Conservation (phyloP, 129 eudicot genomes). For the Solidago caesia region DNA sequence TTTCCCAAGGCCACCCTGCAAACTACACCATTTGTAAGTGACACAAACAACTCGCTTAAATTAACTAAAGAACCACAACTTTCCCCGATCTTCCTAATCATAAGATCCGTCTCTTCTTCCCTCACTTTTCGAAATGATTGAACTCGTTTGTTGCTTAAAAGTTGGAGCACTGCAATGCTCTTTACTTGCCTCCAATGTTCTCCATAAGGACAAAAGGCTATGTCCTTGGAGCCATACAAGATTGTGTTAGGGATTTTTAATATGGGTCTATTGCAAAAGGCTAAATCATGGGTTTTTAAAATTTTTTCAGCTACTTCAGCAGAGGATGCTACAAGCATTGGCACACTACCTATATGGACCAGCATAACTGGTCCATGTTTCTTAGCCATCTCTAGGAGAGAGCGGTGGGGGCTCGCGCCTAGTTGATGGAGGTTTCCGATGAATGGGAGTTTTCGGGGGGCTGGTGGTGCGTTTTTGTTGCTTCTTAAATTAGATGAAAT, state of each 20-base stretch:
- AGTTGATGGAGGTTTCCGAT: conserved; percentile 49
- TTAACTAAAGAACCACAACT: conserved; percentile 11
- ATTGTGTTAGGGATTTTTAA: conserved; percentile 5
- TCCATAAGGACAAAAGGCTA: conserved; percentile 31
- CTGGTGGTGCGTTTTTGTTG: conserved; percentile 35
- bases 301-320: conserved; percentile 34
- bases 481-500: not conserved
- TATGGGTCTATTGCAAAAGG: conserved; percentile 33
- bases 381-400: conserved; percentile 23
- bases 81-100: conserved; percentile 24
- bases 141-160: conserved; percentile 33
- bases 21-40: conserved; percentile 17
- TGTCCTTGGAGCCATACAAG: conserved; percentile 27
- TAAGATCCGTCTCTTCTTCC: conserved; percentile 29
- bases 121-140: conserved; percentile 25
- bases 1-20: conserved; percentile 38
- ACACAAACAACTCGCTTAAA: conserved; percentile 12
- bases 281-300: conserved; percentile 39
- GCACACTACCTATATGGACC: conserved; percentile 30
- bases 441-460: conserved; percentile 45
- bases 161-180: conserved; percentile 27
- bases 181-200: conserved; percentile 47
- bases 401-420: conserved; percentile 36
- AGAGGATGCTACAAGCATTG: conserved; percentile 18
- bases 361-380: conserved; percentile 41